These are phyloP conservation scores for Kluyveromyces nonfermentans DNA, from an alignment of 805 yeast genomes.

Conservation along the genomic window DNA sequence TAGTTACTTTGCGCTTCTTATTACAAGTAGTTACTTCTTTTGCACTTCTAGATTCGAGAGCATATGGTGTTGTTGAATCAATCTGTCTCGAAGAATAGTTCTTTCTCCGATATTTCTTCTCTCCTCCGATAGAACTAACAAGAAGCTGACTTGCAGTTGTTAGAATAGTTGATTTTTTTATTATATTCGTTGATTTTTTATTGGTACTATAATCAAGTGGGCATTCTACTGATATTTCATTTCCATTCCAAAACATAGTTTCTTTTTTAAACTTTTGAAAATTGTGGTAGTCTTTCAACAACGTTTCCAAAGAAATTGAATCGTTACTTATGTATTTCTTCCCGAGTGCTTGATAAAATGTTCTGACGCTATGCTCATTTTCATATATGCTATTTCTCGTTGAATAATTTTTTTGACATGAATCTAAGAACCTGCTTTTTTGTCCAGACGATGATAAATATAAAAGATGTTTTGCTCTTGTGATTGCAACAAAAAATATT, in stretches of 20 bases:
- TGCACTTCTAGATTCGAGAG: background rate
- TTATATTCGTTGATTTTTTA: background rate
- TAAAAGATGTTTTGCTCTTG: conserved; percentile 62
- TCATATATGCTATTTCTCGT: background rate
- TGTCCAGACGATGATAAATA: conserved; percentile 30
- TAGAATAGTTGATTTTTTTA: background rate
- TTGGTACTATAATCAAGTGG: background rate
- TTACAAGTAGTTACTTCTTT: no score
- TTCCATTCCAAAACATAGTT: background rate
- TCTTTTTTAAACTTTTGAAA: background rate
- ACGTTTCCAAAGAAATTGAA: background rate
- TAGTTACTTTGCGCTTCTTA: background rate
- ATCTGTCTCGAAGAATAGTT: background rate
- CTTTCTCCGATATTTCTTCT: background rate
- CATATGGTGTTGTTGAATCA: background rate
- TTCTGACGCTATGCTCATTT: background rate
- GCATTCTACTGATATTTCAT: background rate
- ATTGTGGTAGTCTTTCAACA: background rate
- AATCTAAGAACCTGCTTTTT: conserved; percentile 1
- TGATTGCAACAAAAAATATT: conserved; percentile 79
- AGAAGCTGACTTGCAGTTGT: background rate
- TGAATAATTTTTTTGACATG: conserved; percentile 1
- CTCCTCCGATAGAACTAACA: background rate
- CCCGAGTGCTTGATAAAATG: background rate
- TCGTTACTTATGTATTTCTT: no score